phyloP scores from a whole-genome alignment of 805 yeast species.

The Candida maesae region DNA sequence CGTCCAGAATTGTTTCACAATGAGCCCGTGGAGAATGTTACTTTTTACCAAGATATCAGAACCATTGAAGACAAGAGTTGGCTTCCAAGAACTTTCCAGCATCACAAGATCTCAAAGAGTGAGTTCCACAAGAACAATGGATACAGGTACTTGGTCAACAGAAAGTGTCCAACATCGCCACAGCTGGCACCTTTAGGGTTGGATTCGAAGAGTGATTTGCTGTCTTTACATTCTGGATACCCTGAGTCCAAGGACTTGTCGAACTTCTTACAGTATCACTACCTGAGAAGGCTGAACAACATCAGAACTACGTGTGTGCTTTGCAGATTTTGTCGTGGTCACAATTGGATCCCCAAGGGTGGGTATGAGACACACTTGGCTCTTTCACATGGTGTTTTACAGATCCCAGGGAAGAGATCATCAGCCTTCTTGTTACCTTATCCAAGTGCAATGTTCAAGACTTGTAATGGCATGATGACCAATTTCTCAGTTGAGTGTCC shows the following conservation, averaged over 20 bases:
- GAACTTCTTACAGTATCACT: slow-evolving; percentile 9
- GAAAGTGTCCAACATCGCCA: slow-evolving; percentile 21
- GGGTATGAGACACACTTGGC: slow-evolving; percentile 20
- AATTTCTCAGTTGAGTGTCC: slow-evolving; percentile 19
- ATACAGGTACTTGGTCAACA: slow-evolving; percentile 13
- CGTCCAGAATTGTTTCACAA: not conserved
- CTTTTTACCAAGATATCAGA: slow-evolving; percentile 12
- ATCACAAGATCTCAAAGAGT: slow-evolving; percentile 15
- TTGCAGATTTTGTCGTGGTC: slow-evolving; percentile 28
- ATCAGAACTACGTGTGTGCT: slow-evolving; percentile 14
- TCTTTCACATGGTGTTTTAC: slow-evolving; percentile 25
- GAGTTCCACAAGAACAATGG: slow-evolving; percentile 3
- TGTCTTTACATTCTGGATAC: not conserved
- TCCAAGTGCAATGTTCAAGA: slow-evolving; percentile 19
- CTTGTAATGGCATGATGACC: slow-evolving; percentile 5
- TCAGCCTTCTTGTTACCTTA: slow-evolving; percentile 14
- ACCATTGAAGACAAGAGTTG: slow-evolving; percentile 15
- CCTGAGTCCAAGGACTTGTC: slow-evolving; percentile 2
- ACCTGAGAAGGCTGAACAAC: slow-evolving; percentile 8
- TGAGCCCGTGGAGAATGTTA: slow-evolving; percentile 15
- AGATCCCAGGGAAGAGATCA: slow-evolving; percentile 1
- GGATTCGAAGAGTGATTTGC: not conserved
- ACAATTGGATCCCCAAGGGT: slow-evolving; percentile 21
- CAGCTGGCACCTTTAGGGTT: not conserved
- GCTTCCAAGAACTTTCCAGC: slow-evolving; percentile 23